Percentiles rank a stretch among this genome's conserved stretches.
Conservation (phyloP, 1,284 basidiomycete genomes). For the Naganishia sp. region DNA sequence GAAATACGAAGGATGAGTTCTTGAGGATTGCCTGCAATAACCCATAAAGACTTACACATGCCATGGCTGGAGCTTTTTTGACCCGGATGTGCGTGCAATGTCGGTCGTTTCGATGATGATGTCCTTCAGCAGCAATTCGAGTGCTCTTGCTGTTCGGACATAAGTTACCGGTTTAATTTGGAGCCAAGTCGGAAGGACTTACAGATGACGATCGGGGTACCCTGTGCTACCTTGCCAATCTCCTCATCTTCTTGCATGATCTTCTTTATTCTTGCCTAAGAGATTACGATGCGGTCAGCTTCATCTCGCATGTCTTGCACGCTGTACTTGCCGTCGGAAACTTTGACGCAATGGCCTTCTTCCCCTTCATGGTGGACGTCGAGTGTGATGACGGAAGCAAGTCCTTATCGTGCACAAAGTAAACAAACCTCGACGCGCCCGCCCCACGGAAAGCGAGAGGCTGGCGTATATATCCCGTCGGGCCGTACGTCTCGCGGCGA, state of each 20-base stretch:
- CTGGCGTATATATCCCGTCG: too few species aligned
- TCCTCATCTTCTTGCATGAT: constrained; percentile 99
- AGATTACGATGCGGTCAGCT: neutral
- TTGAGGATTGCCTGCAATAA: too few species aligned
- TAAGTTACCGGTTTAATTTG: neutral
- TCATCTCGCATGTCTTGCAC: too few species aligned
- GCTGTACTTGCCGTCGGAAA: constrained; percentile 12
- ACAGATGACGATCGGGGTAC: constrained; percentile 97
- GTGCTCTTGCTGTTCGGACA: constrained; percentile 74
- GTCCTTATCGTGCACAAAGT: constrained; percentile 2
- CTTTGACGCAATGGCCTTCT: constrained; percentile 32
- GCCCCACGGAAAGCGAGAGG: neutral
- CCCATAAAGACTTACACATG: constrained; percentile 71
- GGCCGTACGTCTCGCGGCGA: too few species aligned
- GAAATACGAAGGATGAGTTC: constrained; percentile 19
- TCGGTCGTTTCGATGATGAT: constrained; percentile 82
- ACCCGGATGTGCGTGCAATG: constrained; percentile 75
- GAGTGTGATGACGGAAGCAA: constrained; percentile 14
- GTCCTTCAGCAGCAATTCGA: constrained; percentile 88
- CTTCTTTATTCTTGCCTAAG: constrained; percentile 93
- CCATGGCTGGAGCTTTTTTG: constrained; percentile 89
- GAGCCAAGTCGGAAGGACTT: constrained; percentile 51
- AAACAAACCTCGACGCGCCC: constrained; percentile 12
- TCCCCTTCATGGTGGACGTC: constrained; percentile 28
- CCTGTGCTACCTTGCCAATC: constrained; percentile 96